phyloP scores from a whole-genome alignment of 768 basidiomycete species.

The Suillus bovinus region DNA sequence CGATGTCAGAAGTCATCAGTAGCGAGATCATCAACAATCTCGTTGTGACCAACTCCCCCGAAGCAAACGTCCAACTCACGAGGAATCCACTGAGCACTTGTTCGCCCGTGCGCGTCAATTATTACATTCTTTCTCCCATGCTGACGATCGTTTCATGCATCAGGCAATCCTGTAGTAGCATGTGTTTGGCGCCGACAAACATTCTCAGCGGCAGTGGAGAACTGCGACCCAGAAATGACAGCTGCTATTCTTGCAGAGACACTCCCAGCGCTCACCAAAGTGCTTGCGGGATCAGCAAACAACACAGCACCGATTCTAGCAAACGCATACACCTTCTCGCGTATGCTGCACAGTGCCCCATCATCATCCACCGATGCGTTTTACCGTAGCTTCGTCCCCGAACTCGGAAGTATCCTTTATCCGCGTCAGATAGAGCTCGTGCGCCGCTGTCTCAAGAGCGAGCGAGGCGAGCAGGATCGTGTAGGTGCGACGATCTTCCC shows the following conservation, averaged over 20 bases:
- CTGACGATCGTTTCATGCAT: slow-evolving; percentile 5
- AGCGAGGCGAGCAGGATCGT: slow-evolving; percentile 67
- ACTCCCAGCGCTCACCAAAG: slow-evolving; percentile 60
- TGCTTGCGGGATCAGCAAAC: slow-evolving; percentile 45
- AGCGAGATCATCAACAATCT: slow-evolving; percentile 84
- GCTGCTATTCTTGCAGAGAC: slow-evolving; percentile 67
- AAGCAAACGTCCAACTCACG: slow-evolving; percentile 82
- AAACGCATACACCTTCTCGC: slow-evolving; percentile 75
- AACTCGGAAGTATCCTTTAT: slow-evolving; percentile 71
- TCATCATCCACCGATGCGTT: slow-evolving; percentile 63
- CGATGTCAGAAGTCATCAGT: slow-evolving; percentile 70
- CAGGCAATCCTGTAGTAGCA: slow-evolving; percentile 87
- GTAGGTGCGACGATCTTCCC: slow-evolving; percentile 89
- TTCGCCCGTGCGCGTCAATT: slow-evolving; percentile 62
- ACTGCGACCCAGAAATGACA: slow-evolving; percentile 71
- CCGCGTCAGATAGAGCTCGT: slow-evolving; percentile 83
- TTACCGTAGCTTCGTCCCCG: slow-evolving; percentile 86
- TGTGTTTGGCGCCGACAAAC: slow-evolving; percentile 90
- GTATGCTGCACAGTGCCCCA: slow-evolving; percentile 80
- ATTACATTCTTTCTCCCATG: background rate
- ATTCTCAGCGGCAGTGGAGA: slow-evolving; percentile 82
- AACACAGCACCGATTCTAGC: slow-evolving; percentile 63
- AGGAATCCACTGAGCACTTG: slow-evolving; percentile 87
- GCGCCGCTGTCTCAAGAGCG: slow-evolving; percentile 77
- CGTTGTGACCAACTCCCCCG: slow-evolving; percentile 81